These are phyloP conservation scores for Kitagawia praeruptora DNA, from an alignment of 129 eudicot genomes.

Conservation along the genomic window DNA sequence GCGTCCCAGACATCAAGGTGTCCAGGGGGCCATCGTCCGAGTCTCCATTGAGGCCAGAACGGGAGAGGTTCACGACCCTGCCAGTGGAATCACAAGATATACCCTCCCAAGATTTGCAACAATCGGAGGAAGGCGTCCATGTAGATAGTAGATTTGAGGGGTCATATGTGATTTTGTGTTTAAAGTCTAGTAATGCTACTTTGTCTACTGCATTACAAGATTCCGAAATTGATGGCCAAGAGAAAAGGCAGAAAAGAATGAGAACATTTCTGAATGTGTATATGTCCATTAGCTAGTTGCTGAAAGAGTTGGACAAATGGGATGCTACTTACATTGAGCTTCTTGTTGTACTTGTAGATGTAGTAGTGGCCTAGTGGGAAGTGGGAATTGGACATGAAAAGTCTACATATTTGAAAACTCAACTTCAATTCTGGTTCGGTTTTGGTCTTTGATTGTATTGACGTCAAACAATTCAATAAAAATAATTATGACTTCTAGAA, in stretches of 20 bases:
- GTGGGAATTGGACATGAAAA: neutral
- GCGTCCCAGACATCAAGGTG: slow-evolving; percentile 67
- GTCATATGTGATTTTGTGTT: slow-evolving; percentile 51
- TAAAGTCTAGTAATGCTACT: slow-evolving; percentile 54
- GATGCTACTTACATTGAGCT: slow-evolving; percentile 4
- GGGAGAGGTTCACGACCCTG: slow-evolving; percentile 57
- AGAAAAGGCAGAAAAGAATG: slow-evolving; percentile 22
- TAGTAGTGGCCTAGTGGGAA: neutral
- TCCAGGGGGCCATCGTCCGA: slow-evolving; percentile 34
- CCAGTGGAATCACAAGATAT: slow-evolving; percentile 54
- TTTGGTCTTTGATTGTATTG: neutral
- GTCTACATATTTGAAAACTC: neutral
- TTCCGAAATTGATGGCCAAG: slow-evolving; percentile 13
- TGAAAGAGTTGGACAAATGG: slow-evolving; percentile 13
- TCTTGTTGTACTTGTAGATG: neutral
- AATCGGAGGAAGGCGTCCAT: slow-evolving; percentile 57
- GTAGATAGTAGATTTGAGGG: slow-evolving; percentile 52
- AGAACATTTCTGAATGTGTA: slow-evolving; percentile 15
- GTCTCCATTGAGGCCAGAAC: slow-evolving; percentile 50
- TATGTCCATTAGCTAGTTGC: slow-evolving; percentile 20
- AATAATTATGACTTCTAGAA: neutral
- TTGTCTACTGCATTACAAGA: slow-evolving; percentile 56
- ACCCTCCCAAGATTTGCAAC: slow-evolving; percentile 79
- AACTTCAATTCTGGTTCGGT: neutral
- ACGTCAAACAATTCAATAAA: neutral